Base-by-base conservation (phyloP, 768 basidiomycete genomes). In the Fomitopsis pulvina region DNA sequence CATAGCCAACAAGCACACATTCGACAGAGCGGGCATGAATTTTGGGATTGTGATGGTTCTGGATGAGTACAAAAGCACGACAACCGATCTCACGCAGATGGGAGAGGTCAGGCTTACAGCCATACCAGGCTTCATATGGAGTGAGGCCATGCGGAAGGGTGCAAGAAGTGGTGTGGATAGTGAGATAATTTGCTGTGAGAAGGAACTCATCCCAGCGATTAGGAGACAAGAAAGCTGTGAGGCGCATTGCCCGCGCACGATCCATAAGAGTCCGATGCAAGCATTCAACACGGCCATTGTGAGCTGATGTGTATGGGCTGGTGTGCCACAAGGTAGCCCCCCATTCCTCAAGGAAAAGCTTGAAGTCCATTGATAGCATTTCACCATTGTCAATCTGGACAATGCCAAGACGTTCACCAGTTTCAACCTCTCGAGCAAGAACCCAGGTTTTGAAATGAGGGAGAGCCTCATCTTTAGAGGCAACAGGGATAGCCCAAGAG, bases 261-360 rank as follows among this genome's bases (percentile, higher is more conserved):
- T 46, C 46, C 46, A 71, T 57, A 4, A 71, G 48, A 0, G 69
- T 72, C 7, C 59, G 56, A 46, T 75, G 70, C 30, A 66, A 45
- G 0, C 66, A 59, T 45, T 74, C 69, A 2, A 68, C 68, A 7
- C 55, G 51, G 3, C 72, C 68, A 48, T 66, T 72, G 11, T 71
- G 66, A 0, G 63, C 64, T n/a, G 68, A 71, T 7, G 67, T 71
- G 53, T 72, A 59, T 0, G 67, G 61, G 0, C 65, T 64, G 0
- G 66, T 68, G 45, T 46, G 58, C 20, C 61, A 41, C 8, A 58
- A 53, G 1, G 25, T 21, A 29, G 47, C 43, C 0, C 54, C 50
- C 16, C 47, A 47, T 0, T 28, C 39, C 21, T 21, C 32, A 21
- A 45, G 47, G 41, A 52, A 40, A 25, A 20, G 29, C 24, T n/a